Percentiles rank a stretch among this genome's conserved stretches.
Evolutionary conservation across 306 rosid genomes (phyloP).

Genomic region (Cucurbita pepo): DNA sequence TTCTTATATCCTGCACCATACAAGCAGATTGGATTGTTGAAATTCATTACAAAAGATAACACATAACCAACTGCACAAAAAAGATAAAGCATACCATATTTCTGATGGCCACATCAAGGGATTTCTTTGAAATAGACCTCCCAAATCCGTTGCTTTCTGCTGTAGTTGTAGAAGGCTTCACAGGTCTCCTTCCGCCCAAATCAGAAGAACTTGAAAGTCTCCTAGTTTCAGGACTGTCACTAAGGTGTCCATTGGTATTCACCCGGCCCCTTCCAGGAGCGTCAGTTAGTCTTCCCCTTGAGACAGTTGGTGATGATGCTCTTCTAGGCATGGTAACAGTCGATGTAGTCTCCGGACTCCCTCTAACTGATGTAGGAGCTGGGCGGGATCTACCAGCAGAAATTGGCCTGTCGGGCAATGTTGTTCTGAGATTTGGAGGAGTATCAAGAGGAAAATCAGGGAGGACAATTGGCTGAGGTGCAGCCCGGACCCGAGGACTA

Average conservation of each 20-base stretch:
- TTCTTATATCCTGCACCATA: constrained; percentile 68
- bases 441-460: constrained; percentile 83
- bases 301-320: constrained; percentile 48
- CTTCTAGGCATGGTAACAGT: constrained; percentile 41
- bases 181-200: constrained; percentile 44
- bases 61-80: not conserved
- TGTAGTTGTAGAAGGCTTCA: constrained; percentile 44
- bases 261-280: constrained; percentile 42
- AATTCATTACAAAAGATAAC: not conserved
- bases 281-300: constrained; percentile 76
- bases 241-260: constrained; percentile 44
- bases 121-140: constrained; percentile 82
- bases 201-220: constrained; percentile 44
- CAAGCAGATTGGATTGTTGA: constrained; percentile 1
- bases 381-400: constrained; percentile 95
- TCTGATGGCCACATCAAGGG: constrained; percentile 90
- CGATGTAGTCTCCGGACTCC: constrained; percentile 42
- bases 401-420: constrained; percentile 84
- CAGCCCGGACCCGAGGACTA: constrained; percentile 54
- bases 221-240: constrained; percentile 45
- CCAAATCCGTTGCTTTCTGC: constrained; percentile 79
- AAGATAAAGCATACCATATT: constrained; percentile 56
- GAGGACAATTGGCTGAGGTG: constrained; percentile 78
- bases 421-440: constrained; percentile 89
- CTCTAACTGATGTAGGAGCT: constrained; percentile 29